These are phyloP conservation scores for Neophaeococcomyces mojaviensis DNA, from an alignment of 2,329 filamentous ascomycete genomes.

Conservation along the genomic window DNA sequence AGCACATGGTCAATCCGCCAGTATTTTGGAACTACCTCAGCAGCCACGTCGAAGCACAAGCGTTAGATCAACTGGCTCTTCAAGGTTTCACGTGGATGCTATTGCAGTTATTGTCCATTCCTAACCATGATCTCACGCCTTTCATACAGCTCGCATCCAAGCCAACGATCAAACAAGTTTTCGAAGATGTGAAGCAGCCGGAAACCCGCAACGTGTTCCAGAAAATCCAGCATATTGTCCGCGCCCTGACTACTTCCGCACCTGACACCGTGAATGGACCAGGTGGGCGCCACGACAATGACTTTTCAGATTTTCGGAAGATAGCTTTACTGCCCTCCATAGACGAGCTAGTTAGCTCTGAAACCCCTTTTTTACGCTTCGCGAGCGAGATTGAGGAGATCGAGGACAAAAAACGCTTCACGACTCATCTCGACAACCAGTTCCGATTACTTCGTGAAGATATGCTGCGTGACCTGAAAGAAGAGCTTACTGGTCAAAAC, in stretches of 20 bases:
- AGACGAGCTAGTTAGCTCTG: conserved; percentile 53
- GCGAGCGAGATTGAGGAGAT: conserved; percentile 43
- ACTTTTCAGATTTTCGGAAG: conserved; percentile 53
- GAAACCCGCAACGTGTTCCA: conserved; percentile 32
- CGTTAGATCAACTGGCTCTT: conserved; percentile 29
- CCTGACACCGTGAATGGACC: conserved; percentile 28
- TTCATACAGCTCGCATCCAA: conserved; percentile 26
- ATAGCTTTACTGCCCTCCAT: conserved; percentile 59
- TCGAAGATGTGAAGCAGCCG: conserved; percentile 25
- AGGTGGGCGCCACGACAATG: conserved; percentile 68
- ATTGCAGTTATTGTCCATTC: conserved; percentile 40
- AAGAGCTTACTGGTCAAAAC: conserved; percentile 48
- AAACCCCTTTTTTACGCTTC: conserved; percentile 49
- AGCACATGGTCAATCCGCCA: conserved; percentile 43
- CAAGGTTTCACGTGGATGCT: conserved; percentile 44
- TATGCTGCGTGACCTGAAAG: conserved; percentile 58
- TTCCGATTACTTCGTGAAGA: conserved; percentile 66
- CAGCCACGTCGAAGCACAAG: conserved; percentile 23
- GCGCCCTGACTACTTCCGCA: conserved; percentile 25
- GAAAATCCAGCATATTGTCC: conserved; percentile 34
- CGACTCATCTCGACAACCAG: conserved; percentile 59
- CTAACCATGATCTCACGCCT: conserved; percentile 20
- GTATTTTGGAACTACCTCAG: conserved; percentile 49
- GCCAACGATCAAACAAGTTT: conserved; percentile 20
- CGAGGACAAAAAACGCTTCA: conserved; percentile 32